phyloP scores from a whole-genome alignment of 176 grass and related monocot species.

The Oryza longistaminata region DNA sequence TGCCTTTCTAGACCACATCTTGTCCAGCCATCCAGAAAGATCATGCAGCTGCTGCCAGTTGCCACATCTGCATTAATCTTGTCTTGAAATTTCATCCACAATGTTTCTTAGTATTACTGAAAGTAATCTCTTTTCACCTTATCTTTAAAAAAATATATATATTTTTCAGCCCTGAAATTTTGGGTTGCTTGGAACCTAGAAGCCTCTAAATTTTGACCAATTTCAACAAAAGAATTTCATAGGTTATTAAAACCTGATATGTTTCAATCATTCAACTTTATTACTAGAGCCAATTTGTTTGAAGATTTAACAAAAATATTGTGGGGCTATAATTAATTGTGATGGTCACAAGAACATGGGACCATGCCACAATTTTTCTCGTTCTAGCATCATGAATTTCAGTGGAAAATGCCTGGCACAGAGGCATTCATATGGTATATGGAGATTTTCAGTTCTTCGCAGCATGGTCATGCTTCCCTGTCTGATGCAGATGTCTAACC shows the following conservation, averaged over 20 bases:
- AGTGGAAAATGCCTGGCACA: not conserved
- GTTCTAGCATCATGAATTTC: not conserved
- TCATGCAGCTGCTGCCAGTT: not conserved
- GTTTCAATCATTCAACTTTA: not conserved
- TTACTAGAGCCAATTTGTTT: not conserved
- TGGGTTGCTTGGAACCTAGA: not conserved
- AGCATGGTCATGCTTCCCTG: constrained; percentile 5
- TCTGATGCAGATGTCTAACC: constrained; percentile 28
- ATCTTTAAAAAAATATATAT: not conserved
- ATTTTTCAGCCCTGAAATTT: not conserved
- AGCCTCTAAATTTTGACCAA: not conserved
- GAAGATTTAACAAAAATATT: not conserved
- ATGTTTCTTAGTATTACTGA: not conserved
- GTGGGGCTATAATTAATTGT: not conserved
- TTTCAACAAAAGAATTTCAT: not conserved
- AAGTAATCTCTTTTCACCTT: not conserved
- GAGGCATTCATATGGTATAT: not conserved
- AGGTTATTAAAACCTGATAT: too few relatives aligned
- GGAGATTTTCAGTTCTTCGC: not conserved
- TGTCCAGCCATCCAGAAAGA: constrained; percentile 5
- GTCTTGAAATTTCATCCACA: not conserved
- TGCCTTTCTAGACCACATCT: not conserved
- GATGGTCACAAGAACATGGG: not conserved
- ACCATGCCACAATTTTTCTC: constrained; percentile 12
- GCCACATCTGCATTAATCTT: constrained; percentile 9